phyloP scores from a whole-genome alignment of 257 asterid species.

The Prunella vulgaris region DNA sequence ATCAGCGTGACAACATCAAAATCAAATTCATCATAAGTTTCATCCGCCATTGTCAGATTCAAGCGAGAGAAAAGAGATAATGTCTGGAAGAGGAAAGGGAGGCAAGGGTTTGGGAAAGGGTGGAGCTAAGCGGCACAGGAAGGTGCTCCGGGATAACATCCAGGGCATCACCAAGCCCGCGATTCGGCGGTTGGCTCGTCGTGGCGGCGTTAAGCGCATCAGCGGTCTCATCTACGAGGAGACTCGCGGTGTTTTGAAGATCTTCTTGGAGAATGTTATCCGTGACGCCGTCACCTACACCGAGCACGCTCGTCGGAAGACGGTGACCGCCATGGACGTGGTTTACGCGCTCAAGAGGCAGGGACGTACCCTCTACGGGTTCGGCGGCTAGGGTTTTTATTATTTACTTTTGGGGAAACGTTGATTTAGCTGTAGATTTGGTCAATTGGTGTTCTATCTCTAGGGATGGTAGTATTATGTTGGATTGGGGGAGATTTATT shows the following conservation, averaged over 20 bases:
- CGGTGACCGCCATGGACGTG: conserved; percentile 58
- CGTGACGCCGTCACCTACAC: conserved; percentile 55
- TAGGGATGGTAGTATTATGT: background rate
- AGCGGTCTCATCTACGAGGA: conserved; percentile 52
- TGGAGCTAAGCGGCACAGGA: conserved; percentile 55
- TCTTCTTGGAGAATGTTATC: conserved; percentile 47
- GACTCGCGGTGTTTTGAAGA: conserved; percentile 52
- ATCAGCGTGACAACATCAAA: too few species aligned
- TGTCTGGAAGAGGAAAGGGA: conserved; percentile 58
- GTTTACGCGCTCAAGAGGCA: conserved; percentile 57
- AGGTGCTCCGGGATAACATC: conserved; percentile 49
- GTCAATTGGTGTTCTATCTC: background rate
- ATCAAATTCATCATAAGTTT: too few species aligned
- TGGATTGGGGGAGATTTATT: conserved; percentile 2
- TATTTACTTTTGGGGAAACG: background rate
- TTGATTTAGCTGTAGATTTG: conserved; percentile 17
- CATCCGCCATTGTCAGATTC: background rate
- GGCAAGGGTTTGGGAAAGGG: conserved; percentile 63
- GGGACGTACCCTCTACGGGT: conserved; percentile 51
- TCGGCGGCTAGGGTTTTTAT: conserved; percentile 35
- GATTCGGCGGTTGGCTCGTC: conserved; percentile 52
- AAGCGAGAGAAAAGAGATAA: conserved; percentile 1
- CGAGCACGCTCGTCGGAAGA: conserved; percentile 55
- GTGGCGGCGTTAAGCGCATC: conserved; percentile 54
- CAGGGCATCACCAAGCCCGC: conserved; percentile 65